A percentile compares a stretch with the other conserved stretches of the same genome.
Evolutionary conservation across 306 rosid species (phyloP).

Genomic region (Casuarina equisetifolia): DNA sequence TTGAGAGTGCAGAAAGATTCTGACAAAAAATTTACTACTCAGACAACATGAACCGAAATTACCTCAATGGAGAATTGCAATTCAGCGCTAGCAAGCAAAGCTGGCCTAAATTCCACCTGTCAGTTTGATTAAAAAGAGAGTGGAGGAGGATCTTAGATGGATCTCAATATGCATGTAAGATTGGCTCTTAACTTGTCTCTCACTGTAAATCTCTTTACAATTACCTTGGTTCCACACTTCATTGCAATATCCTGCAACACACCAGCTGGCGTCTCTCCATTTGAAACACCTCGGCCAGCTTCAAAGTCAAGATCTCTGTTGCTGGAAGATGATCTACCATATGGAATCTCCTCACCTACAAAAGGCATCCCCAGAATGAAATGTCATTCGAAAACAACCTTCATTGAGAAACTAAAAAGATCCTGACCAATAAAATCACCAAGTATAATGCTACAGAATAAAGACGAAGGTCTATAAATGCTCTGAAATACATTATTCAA

Average conservation of each 20-base stretch:
- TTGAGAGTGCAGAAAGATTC: not conserved
- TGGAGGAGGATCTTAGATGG: constrained; percentile 4
- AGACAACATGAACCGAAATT: not conserved
- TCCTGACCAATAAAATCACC: not conserved
- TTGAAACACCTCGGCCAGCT: constrained; percentile 53
- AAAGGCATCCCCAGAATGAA: constrained; percentile 27
- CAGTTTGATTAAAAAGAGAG: constrained; percentile 26
- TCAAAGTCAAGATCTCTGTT: constrained; percentile 68
- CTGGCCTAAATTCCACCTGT: constrained; percentile 78
- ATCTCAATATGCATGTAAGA: constrained; percentile 17
- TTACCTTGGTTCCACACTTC: constrained; percentile 94
- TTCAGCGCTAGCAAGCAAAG: constrained; percentile 63
- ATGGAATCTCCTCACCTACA: constrained; percentile 73
- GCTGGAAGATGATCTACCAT: constrained; percentile 69
- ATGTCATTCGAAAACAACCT: constrained; percentile 26
- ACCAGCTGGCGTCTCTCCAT: constrained; percentile 58
- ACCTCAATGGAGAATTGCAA: constrained; percentile 89
- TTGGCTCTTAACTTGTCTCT: constrained; percentile 22
- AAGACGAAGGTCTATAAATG: constrained; percentile 18
- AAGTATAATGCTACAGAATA: constrained; percentile 6
- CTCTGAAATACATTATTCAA: constrained; percentile 14
- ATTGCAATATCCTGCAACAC: constrained; percentile 82
- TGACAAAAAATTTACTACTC: not conserved
- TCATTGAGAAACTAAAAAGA: not conserved
- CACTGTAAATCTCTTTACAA: constrained; percentile 19